A percentile compares a stretch with the other conserved stretches of the same genome.
Evolutionary conservation across 306 rosid genomes (phyloP).

Genomic region (Prunus salicina): DNA sequence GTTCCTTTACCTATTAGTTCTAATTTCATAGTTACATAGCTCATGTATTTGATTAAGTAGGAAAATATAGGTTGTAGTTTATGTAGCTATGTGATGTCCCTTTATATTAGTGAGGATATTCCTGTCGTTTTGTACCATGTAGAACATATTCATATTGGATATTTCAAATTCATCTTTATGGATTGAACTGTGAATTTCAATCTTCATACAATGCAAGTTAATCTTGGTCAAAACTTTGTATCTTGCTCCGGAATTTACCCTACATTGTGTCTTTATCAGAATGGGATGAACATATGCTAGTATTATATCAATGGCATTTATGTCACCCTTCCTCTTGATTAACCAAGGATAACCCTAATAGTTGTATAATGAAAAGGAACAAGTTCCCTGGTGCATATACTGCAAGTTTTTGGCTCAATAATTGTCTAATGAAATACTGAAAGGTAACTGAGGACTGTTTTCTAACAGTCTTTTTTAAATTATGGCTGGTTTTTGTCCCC

Average conservation of each 20-base stretch:
- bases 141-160: background rate
- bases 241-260: background rate
- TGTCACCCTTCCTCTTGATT: background rate
- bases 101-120: background rate
- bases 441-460: background rate
- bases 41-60: background rate
- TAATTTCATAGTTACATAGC: background rate
- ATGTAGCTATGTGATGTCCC: constrained; percentile 7
- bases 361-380: background rate
- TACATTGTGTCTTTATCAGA: background rate
- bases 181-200: background rate
- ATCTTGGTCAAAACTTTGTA: background rate
- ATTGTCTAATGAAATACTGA: background rate
- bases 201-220: background rate
- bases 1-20: constrained; percentile 6
- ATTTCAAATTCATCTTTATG: background rate
- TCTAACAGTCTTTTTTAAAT: background rate
- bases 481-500: background rate
- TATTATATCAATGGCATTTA: background rate
- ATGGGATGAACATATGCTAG: background rate
- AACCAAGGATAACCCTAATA: background rate
- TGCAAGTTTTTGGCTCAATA: background rate
- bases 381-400: background rate
- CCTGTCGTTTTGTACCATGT: background rate
- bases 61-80: background rate